phyloP scores from a whole-genome alignment of 257 asterid genomes.

The Penstemon eatonii region DNA sequence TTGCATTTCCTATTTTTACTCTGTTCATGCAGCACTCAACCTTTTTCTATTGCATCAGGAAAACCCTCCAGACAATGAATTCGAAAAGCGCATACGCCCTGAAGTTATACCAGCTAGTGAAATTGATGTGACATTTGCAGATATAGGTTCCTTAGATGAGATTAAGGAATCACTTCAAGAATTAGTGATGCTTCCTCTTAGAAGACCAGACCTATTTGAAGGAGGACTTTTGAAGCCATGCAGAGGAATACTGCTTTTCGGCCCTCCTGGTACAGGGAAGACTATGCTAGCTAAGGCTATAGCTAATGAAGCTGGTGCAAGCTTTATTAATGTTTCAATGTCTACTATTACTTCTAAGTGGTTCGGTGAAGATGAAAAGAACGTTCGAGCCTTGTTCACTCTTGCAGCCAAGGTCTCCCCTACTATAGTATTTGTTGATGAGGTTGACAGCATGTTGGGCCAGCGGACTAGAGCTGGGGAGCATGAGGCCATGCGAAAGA shows the following conservation, averaged over 20 bases:
- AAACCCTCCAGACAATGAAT: conserved; percentile 82
- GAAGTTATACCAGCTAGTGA: conserved; percentile 85
- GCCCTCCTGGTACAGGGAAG: conserved; percentile 94
- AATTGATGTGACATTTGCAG: conserved; percentile 75
- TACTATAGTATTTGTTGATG: conserved; percentile 87
- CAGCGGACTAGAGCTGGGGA: conserved; percentile 77
- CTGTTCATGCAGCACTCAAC: conserved; percentile 1
- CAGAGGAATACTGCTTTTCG: conserved; percentile 79
- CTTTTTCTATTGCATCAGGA: conserved; percentile 46
- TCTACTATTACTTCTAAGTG: conserved; percentile 85
- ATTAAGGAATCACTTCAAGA: conserved; percentile 83
- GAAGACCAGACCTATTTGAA: conserved; percentile 80
- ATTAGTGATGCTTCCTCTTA: conserved; percentile 78
- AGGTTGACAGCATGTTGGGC: conserved; percentile 93
- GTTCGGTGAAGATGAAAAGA: conserved; percentile 95
- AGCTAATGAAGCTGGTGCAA: conserved; percentile 89
- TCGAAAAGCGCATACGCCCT: conserved; percentile 79
- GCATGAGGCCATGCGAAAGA: conserved; percentile 90
- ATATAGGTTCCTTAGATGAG: conserved; percentile 84
- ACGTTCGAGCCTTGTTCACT: conserved; percentile 79
- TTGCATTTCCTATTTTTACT: neutral
- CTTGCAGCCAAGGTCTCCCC: conserved; percentile 89
- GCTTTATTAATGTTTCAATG: conserved; percentile 82
- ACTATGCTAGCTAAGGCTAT: conserved; percentile 93
- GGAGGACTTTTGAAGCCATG: conserved; percentile 92